phyloP scores from a whole-genome alignment of 257 asterid species.

The Prunella vulgaris region DNA sequence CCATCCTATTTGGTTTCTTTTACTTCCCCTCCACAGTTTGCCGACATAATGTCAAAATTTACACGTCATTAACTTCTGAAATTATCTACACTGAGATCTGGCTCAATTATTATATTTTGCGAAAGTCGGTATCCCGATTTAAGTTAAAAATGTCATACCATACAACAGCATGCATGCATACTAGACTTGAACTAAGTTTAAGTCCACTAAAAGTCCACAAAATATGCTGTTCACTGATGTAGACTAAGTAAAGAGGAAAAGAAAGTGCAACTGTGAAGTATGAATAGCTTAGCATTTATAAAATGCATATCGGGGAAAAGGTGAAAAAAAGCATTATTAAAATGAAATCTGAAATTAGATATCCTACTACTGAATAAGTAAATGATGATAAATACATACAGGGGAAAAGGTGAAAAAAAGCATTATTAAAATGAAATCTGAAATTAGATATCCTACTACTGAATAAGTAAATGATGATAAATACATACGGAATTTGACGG shows the following conservation, averaged over 20 bases:
- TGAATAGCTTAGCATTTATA: slow-evolving; percentile 9
- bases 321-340: not conserved
- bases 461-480: slow-evolving; percentile 1
- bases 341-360: not conserved
- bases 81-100: not conserved
- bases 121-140: not conserved
- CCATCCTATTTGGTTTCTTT: not conserved
- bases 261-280: not conserved
- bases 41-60: not conserved
- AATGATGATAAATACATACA: slow-evolving; percentile 12
- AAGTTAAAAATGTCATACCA: slow-evolving; percentile 8
- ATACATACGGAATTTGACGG: slow-evolving; percentile 78
- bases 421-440: not conserved
- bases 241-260: not conserved
- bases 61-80: not conserved
- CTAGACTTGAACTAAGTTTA: not conserved
- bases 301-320: slow-evolving; percentile 12
- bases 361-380: slow-evolving; percentile 10
- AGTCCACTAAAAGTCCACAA: not conserved
- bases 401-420: slow-evolving; percentile 1
- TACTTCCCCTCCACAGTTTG: not conserved
- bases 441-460: slow-evolving; percentile 6
- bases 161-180: no score
- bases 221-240: slow-evolving; percentile 7
- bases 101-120: not conserved